phyloP scores from a whole-genome alignment of 2,329 filamentous ascomycete genomes.

The Venturia nashicola region DNA sequence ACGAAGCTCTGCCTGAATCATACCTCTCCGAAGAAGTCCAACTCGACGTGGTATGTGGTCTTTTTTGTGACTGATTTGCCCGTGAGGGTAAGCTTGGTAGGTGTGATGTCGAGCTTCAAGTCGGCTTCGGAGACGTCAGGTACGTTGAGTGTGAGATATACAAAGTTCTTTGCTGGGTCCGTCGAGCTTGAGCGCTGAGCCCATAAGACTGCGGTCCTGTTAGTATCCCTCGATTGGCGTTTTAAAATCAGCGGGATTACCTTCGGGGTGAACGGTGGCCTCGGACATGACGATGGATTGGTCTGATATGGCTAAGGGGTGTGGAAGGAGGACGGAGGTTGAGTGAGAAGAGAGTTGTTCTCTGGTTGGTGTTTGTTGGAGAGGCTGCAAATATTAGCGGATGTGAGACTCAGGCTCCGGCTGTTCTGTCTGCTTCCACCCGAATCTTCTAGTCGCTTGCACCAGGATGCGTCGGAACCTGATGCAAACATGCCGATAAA shows the following conservation, averaged over 20 bases:
- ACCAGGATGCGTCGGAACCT: not conserved
- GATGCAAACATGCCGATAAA: not conserved
- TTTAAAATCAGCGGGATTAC: conserved; percentile 14
- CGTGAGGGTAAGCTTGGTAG: conserved; percentile 65
- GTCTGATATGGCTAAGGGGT: not conserved
- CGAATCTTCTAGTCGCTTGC: not conserved
- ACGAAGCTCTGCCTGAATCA: not conserved
- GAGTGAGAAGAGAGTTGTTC: conserved; percentile 14
- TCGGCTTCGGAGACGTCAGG: conserved; percentile 67
- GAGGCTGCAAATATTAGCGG: not conserved
- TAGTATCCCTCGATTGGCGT: not conserved
- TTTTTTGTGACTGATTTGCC: conserved; percentile 77
- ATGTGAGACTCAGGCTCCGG: not conserved
- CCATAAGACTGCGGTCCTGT: conserved; percentile 64
- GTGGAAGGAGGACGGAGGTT: conserved; percentile 9
- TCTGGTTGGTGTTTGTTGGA: conserved; percentile 10
- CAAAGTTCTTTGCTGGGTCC: conserved; percentile 79
- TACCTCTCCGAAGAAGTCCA: conserved; percentile 71
- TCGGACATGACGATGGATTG: conserved; percentile 12
- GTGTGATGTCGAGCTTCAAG: conserved; percentile 72
- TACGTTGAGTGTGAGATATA: conserved; percentile 86
- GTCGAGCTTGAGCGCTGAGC: conserved; percentile 81
- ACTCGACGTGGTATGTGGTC: conserved; percentile 70
- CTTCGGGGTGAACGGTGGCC: conserved; percentile 24
- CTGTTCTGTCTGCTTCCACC: not conserved